phyloP scores from a whole-genome alignment of 2,329 filamentous ascomycete genomes.

The Xylariaceae sp. region DNA sequence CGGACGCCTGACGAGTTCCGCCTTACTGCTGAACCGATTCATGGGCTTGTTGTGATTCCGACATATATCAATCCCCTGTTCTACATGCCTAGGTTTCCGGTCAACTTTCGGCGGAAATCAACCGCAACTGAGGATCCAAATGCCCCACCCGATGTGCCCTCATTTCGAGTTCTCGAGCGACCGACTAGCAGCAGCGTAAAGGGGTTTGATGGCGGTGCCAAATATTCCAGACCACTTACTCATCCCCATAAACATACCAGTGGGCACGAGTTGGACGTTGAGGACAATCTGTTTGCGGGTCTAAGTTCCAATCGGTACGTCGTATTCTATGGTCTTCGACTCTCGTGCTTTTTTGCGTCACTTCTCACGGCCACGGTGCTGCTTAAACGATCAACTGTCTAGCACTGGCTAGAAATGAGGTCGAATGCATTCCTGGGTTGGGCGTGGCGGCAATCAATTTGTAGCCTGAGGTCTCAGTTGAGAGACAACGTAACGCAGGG shows the following conservation, averaged over 20 bases:
- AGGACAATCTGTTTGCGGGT: slow-evolving; percentile 58
- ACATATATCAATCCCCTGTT: slow-evolving; percentile 26
- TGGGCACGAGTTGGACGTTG: slow-evolving; percentile 37
- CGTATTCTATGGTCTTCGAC: slow-evolving; percentile 10
- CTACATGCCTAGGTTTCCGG: slow-evolving; percentile 63
- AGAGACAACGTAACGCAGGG: slow-evolving; percentile 5
- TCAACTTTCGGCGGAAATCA: slow-evolving; percentile 60
- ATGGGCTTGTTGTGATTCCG: slow-evolving; percentile 25
- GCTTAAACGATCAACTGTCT: neutral
- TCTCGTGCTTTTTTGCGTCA: neutral
- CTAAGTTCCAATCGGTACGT: slow-evolving; percentile 57
- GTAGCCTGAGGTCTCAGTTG: slow-evolving; percentile 21
- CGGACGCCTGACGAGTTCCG: slow-evolving; percentile 10
- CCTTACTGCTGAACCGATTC: slow-evolving; percentile 16
- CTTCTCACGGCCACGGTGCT: neutral
- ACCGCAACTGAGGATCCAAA: slow-evolving; percentile 55
- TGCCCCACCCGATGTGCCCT: slow-evolving; percentile 48
- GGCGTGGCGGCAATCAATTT: neutral
- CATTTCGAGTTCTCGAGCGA: slow-evolving; percentile 59
- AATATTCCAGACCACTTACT: slow-evolving; percentile 38
- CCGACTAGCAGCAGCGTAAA: slow-evolving; percentile 44
- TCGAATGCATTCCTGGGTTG: neutral
- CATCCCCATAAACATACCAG: slow-evolving; percentile 39
- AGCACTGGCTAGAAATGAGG: neutral
- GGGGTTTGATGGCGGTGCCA: slow-evolving; percentile 50